Evolutionary conservation across 352 stramenopile genomes (phyloP), one percentile per base, ranked within the genome.

Genomic region (Pythium vanterpoolii): DNA sequence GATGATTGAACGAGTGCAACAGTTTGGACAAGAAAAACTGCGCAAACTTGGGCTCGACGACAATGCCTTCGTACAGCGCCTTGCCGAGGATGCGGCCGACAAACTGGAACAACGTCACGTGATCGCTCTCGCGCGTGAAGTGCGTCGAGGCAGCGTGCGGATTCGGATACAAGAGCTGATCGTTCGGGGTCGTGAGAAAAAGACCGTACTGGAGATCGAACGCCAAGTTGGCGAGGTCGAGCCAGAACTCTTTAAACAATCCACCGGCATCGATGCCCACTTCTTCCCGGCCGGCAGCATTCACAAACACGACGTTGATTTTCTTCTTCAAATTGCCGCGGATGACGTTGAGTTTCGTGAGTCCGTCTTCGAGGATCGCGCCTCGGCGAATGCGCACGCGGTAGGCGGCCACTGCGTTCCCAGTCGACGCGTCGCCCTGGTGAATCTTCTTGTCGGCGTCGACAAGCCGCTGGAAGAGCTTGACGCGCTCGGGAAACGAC

Each of bases 241-340:
- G 86, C 88, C 90, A 98, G 64, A 98, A 98, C 63, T 99, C 96
- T 77, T 99, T 99, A 66, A 98, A 99, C 0, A 99, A 73, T 0
- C 96, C 96, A 18, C 96, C 96, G 30, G 95, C 87, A 76, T 99
- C 96, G 60, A 99, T 97, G 19, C 96, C 96, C 48, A 80, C 86
- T 74, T 99, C 97, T 74, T 97, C 76, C 11, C 80, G 60, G 8
- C 91, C 94, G 46, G 91, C 81, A 2, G 90, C 76, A 69, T 98
- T 98, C 19, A 93, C 71, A 52, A 93, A 95, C 13, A 89, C 73
- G 9, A 90, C 77, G 42, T 89, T 86, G 53, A 90, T 85, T 19
- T 72, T 76, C 60, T 84, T 92, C 59, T 97, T 97, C 52, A 97
- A 74, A 8, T 96, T 79, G 14, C 68, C 72, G n/a, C 75, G 67